Percentiles rank a stretch among this genome's conserved stretches.
Conservation (phyloP, 495 filamentous ascomycete genomes). For the Parathielavia hyrcaniae region DNA sequence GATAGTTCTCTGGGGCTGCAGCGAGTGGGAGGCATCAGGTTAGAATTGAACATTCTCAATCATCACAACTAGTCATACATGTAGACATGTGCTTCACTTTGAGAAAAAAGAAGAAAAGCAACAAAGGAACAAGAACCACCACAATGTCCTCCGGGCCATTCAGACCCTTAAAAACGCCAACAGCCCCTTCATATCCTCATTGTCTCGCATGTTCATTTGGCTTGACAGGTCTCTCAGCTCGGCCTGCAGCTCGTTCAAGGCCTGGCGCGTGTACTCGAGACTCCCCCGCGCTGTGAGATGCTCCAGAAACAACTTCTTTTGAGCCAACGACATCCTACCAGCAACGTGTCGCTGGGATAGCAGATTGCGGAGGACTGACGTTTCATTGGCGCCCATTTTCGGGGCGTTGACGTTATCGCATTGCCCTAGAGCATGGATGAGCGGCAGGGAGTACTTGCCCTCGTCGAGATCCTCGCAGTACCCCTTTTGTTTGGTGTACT, state of each 20-base stretch:
- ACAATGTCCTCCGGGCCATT: too few relatives aligned
- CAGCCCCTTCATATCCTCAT: too few relatives aligned
- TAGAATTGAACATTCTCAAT: neutral
- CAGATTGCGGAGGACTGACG: neutral
- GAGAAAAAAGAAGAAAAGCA: too few relatives aligned
- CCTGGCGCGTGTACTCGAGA: constrained; percentile 4
- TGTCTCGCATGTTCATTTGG: too few relatives aligned
- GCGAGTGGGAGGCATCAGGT: neutral
- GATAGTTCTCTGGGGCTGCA: neutral
- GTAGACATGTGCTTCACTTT: too few relatives aligned
- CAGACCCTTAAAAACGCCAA: too few relatives aligned
- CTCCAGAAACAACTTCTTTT: constrained; percentile 11
- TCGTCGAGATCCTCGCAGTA: constrained; percentile 53
- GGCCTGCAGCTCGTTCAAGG: neutral
- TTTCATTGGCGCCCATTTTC: neutral
- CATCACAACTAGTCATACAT: too few relatives aligned
- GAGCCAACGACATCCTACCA: neutral
- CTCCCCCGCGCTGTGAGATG: neutral
- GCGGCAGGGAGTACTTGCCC: constrained; percentile 52
- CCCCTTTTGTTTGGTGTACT: constrained; percentile 48
- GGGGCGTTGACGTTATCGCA: neutral
- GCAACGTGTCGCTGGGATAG: constrained; percentile 4
- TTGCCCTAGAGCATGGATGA: constrained; percentile 32
- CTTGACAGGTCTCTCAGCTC: neutral
- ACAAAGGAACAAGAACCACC: too few relatives aligned